Conservation (phyloP, 2,329 filamentous ascomycete species). For the Neofusicoccum sp. region DNA sequence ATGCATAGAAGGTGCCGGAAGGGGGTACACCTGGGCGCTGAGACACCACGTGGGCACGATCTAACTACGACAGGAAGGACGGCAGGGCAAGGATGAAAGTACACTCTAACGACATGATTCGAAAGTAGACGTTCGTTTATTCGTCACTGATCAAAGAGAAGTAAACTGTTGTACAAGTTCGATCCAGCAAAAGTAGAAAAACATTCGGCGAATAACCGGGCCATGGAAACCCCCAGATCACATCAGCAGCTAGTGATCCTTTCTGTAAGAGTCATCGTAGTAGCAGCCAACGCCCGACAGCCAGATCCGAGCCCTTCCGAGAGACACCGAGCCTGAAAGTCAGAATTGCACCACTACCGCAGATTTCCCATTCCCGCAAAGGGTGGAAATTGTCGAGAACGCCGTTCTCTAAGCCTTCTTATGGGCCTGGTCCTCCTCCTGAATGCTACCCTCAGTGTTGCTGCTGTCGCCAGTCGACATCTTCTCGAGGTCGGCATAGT, state of each 20-base stretch:
- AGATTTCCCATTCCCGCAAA: slow-evolving; percentile 11
- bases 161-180: slow-evolving; percentile 14
- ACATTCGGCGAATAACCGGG: not conserved
- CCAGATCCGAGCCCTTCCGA: not conserved
- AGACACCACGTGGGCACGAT: not conserved
- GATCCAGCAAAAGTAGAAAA: not conserved
- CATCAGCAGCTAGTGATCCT: slow-evolving; percentile 12
- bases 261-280: slow-evolving; percentile 20
- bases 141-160: slow-evolving; percentile 16
- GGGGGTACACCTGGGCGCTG: not conserved
- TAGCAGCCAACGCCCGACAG: not conserved
- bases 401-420: slow-evolving; percentile 11
- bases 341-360: slow-evolving; percentile 2
- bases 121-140: slow-evolving; percentile 5
- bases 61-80: not conserved
- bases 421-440: slow-evolving; percentile 50
- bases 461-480: slow-evolving; percentile 49
- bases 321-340: not conserved
- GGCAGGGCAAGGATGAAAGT: not conserved
- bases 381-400: not conserved
- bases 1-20: too few relatives aligned
- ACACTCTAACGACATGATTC: not conserved
- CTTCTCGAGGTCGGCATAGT: slow-evolving; percentile 55
- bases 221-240: slow-evolving; percentile 18
- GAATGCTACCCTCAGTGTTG: slow-evolving; percentile 62